Evolutionary conservation across 352 stramenopile genomes (phyloP), one percentile per base, ranked within the genome.

Genomic region (Pythium aphanidermatum): DNA sequence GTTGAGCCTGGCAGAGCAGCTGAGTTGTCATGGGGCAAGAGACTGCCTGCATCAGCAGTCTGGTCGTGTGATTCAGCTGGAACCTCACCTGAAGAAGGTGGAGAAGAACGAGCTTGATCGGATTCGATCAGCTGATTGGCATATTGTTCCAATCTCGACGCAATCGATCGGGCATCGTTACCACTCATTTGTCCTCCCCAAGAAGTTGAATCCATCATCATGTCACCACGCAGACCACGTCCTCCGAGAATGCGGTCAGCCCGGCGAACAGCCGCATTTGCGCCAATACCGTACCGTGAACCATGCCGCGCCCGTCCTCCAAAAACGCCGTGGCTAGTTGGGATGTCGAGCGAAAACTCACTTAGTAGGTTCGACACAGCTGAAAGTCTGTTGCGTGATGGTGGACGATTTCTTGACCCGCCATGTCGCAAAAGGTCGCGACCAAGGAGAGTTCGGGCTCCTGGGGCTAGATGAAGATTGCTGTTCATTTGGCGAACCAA

Each of bases 321-420:
- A 24, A 74, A 58, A 5, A 57, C 40, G 13, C 72, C 32, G 37
- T 75, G 74, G 8, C 62, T 70, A 7, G 60, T 65, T 7, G 77
- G 77, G 24, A 90, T 81, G 37, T 92, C 78, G 13, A 92, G 55
- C 6, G 81, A 89, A 46, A 92, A 90, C 28, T 92, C 81, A 25
- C 74, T 91, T 14, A 92, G 57, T 24, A 92, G 36, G 40, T 89
- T 87, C 0, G 78, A 88, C 5, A 90, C 67, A 11, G 77, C 61
- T 26, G 78, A 84, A 37, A 88, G 55, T 14, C 74, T 67, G 43
- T 76, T 90, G 52, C 74, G 47, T 47, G 81, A 63, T 57, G 76
- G 74, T 11, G 78, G 78, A 26, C 69, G 63, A 26, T 58, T 52
- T 26, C 75, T 71, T 3, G 72, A 65, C 8, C 74, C 67, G 17